Conservation (phyloP, 257 asterid genomes). For the Hygrophila difformis region DNA sequence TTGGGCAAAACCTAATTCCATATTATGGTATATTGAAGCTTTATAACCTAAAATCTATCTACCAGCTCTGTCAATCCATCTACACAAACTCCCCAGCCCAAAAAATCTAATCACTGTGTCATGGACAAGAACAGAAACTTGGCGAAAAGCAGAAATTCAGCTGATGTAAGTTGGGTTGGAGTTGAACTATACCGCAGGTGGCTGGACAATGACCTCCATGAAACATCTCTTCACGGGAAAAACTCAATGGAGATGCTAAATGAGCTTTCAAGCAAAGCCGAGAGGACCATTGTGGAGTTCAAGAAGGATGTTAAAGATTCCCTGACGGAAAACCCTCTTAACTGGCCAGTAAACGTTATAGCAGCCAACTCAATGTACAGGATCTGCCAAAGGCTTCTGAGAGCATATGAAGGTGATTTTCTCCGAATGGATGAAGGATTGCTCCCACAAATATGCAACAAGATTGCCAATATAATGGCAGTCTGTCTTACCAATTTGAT, state of each 20-base stretch:
- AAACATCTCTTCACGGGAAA: not conserved
- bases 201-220: conserved; percentile 18
- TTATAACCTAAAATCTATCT: no score
- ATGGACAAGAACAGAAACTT: conserved; percentile 11
- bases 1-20: no score
- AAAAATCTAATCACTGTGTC: not conserved
- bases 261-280: conserved; percentile 7
- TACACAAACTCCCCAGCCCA: not conserved
- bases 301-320: not conserved
- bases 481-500: not conserved
- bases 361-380: conserved; percentile 36
- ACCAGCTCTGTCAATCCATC: not conserved
- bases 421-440: not conserved
- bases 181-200: conserved; percentile 22
- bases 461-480: not conserved
- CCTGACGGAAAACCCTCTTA: conserved; percentile 5
- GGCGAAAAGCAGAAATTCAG: conserved; percentile 21
- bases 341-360: conserved; percentile 12
- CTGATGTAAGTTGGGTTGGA: conserved; percentile 23
- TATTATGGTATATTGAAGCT: no score
- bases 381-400: conserved; percentile 18
- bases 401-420: not conserved
- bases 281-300: conserved; percentile 3
- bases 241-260: conserved; percentile 10
- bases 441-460: not conserved